Evolutionary conservation across 148 eudicot species (phyloP).

Genomic region (Rhododendron griersonianum): DNA sequence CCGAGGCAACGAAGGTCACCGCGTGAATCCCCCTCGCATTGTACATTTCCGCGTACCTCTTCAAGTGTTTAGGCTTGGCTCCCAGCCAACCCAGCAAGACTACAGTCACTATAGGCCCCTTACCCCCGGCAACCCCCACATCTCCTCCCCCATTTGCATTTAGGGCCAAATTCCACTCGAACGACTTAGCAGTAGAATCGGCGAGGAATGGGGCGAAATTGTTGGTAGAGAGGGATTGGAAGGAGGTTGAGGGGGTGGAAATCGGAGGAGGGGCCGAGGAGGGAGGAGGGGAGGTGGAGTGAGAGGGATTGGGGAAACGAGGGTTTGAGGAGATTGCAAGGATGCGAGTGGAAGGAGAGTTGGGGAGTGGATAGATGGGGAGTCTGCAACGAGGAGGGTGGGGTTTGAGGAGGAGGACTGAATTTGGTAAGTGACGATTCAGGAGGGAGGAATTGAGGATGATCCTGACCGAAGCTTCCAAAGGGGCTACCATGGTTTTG

Average conservation of each 20-base stretch:
- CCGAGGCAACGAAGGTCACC: slow-evolving; percentile 63
- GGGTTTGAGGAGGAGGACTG: background rate
- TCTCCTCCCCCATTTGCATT: background rate
- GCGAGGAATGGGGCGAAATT: background rate
- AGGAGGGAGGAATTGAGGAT: slow-evolving; percentile 5
- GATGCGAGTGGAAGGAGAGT: background rate
- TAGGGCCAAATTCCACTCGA: slow-evolving; percentile 17
- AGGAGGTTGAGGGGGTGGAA: background rate
- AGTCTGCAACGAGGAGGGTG: background rate
- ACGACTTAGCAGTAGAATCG: background rate
- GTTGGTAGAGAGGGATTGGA: background rate
- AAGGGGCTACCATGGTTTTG: slow-evolving; percentile 8
- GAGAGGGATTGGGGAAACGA: background rate
- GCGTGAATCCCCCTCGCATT: slow-evolving; percentile 57
- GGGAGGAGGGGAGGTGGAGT: background rate
- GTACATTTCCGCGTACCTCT: slow-evolving; percentile 71
- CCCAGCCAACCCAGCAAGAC: slow-evolving; percentile 93
- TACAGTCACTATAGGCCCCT: slow-evolving; percentile 45
- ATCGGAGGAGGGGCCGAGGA: background rate
- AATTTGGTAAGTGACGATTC: background rate
- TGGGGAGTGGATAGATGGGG: background rate
- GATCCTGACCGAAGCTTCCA: slow-evolving; percentile 19
- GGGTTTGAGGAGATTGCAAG: background rate
- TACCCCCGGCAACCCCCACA: slow-evolving; percentile 5
- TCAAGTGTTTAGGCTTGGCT: slow-evolving; percentile 59